Evolutionary conservation across 345 rosid species (phyloP), one percentile per base, ranked within the genome.

Genomic region (Acer campestre): DNA sequence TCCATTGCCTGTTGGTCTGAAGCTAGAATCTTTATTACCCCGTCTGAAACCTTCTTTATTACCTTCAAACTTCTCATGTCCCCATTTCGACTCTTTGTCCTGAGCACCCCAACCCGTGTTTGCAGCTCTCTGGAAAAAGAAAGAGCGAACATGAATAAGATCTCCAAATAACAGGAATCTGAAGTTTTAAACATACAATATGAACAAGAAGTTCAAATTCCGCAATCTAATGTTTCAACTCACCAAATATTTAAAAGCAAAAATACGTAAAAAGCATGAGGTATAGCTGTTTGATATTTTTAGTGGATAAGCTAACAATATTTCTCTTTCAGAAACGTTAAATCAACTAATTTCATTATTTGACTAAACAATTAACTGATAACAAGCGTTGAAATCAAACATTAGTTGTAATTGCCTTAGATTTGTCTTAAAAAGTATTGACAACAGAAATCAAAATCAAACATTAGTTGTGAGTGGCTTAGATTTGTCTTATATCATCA

Each of bases 71-170:
- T 82, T 90, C 78, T 89, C 94, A 78, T 90, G 89, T 61, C 90
- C 92, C 98, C 94, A 92, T 80, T 23, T 87, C 27, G 87, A 73
- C 79, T 84, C 84, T 75, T 81, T 87, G 82, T 93, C 98, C 78
- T 89, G 82, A 81, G 85, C 85, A 84, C 97, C 98, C 92, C 98
- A 89, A 35, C 94, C 95, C 1, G 92, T 93, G 82, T 91, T 91
- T 74, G 94, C 97, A 78, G 95, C 97, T 89, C 93, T 90, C 97
- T 89, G 85, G 71, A 75, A 14, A 77, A 63, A 67, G 58, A 77
- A 77, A 59, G 65, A 61, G 73, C n/a, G 66, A 75, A 23, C 10
- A 79, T 51, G 63, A 61, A 73, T 49, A 67, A 61, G 71, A 4
- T 20, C 27, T 61, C 68, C 76, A 67, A 62, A 14, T 8, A 27